Conservation (phyloP, 106 monocot genomes). For the Posidonia australis region DNA sequence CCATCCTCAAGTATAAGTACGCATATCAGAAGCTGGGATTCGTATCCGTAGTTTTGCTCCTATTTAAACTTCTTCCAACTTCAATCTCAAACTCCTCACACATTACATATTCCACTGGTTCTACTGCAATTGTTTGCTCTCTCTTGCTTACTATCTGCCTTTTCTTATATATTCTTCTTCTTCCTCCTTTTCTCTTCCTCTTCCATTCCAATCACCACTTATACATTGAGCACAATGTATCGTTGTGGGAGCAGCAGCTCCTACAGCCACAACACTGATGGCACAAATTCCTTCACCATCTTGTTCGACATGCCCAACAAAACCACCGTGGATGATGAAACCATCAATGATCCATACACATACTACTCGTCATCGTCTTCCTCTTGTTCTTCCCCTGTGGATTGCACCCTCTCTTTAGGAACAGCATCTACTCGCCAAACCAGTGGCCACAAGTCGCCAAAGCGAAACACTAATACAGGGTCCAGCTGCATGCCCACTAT, state of each 20-base stretch:
- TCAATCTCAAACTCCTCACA: too few relatives aligned
- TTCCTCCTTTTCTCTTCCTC: not conserved
- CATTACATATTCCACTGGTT: too few relatives aligned
- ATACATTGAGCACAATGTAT: not conserved
- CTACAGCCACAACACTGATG: slow-evolving; percentile 2
- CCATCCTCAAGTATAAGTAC: too few relatives aligned
- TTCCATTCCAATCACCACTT: too few relatives aligned
- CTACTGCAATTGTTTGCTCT: too few relatives aligned
- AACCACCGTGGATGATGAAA: slow-evolving; percentile 2
- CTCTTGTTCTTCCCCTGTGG: not conserved
- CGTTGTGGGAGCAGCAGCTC: slow-evolving; percentile 2
- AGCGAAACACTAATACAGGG: not conserved
- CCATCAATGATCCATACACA: not conserved
- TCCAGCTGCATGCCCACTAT: slow-evolving; percentile 18
- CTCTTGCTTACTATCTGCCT: too few relatives aligned
- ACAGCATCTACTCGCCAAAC: slow-evolving; percentile 35
- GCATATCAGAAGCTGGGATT: too few relatives aligned
- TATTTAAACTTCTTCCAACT: too few relatives aligned
- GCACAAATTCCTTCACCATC: slow-evolving; percentile 11
- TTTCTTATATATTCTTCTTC: too few relatives aligned
- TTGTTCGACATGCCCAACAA: slow-evolving; percentile 29
- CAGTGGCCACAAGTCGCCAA: slow-evolving; percentile 5
- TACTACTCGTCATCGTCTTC: slow-evolving; percentile 16
- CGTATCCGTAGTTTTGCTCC: too few relatives aligned
- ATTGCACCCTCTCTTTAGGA: slow-evolving; percentile 4